Base-by-base conservation (phyloP, 2,329 filamentous ascomycete genomes). In the Daldinia sp. region DNA sequence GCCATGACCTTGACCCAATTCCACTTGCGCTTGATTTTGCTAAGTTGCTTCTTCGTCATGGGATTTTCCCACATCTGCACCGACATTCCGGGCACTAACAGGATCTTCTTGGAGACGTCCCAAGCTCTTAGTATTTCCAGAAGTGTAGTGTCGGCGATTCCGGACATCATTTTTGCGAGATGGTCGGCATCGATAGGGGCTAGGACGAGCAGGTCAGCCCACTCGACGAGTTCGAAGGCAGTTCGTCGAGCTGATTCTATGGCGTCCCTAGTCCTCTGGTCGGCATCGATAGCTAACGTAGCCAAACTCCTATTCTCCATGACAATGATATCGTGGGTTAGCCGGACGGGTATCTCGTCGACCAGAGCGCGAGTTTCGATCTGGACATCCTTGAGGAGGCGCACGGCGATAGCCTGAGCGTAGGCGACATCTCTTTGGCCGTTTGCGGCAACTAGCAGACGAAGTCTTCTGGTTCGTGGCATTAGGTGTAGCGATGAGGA, bases 11-110 rank as follows among this genome's bases (percentile, higher is more conserved):
- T 86, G 53, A 97, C 86, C 92, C 93, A 97, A 54, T 89, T 89
- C 92, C 92, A 96, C 75, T 93, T 94, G 66, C 87, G 83, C 67
- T 89, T 85, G 39, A 97, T 87, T 77, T 96, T 95, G 77, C 87
- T 90, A 63, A 97, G 84, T 74, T 97, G 93, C 71, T 93, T 90
- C 79, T 91, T 92, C 13, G 92, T 96, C 79, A 94, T 89, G 2
- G 93, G 92, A 71, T 95, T 93, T 73, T 94, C 88, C 93, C 93
- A 96, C 87, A 94, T 93, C 63, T 91, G 85, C 1, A 87, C 87
- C 30, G 91, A 94, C 93, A 97, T 96, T 67, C 92, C 92, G 0
- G 94, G 93, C 5, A 96, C 89, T 59, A 97, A 80, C 49, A 97
- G 79, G 27, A 96, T 90, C 70, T 90, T 91, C 78, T 97, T 97